Evolutionary conservation across 352 stramenopile species (phyloP).

Genomic region (Phytophthora melonis): DNA sequence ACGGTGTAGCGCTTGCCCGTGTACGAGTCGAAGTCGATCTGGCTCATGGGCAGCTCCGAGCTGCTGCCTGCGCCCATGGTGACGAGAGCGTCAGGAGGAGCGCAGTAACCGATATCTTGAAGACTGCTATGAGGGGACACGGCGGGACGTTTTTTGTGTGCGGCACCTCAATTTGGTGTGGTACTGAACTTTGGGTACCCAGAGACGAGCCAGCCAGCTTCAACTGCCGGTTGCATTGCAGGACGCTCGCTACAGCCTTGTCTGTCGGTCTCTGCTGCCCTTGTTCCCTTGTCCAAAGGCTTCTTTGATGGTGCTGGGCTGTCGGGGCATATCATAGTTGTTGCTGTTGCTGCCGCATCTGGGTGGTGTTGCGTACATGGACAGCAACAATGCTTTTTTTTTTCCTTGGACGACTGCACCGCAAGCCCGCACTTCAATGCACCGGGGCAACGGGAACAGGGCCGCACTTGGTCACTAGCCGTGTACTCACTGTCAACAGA

Average conservation of each 20-base stretch:
- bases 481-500: not conserved
- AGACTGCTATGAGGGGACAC: slow-evolving; percentile 14
- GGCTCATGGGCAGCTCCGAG: slow-evolving; percentile 33
- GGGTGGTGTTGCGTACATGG: too few relatives aligned
- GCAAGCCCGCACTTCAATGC: too few relatives aligned
- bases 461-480: too few relatives aligned
- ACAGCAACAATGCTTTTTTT: too few relatives aligned
- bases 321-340: too few relatives aligned
- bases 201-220: not conserved
- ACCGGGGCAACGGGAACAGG: too few relatives aligned
- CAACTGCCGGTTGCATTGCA: slow-evolving; percentile 1
- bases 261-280: too few relatives aligned
- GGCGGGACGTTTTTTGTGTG: not conserved
- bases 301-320: too few relatives aligned
- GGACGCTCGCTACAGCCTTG: not conserved
- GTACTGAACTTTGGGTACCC: not conserved
- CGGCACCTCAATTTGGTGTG: slow-evolving; percentile 6
- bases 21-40: slow-evolving; percentile 41
- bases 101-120: slow-evolving; percentile 1
- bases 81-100: not conserved
- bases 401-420: too few relatives aligned
- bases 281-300: too few relatives aligned
- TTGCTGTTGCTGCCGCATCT: too few relatives aligned
- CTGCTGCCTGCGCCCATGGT: slow-evolving; percentile 18
- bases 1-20: slow-evolving; percentile 34